phyloP scores from a whole-genome alignment of 371 early-diverging fungal genomes.

The Capillidium rhysosporum region DNA sequence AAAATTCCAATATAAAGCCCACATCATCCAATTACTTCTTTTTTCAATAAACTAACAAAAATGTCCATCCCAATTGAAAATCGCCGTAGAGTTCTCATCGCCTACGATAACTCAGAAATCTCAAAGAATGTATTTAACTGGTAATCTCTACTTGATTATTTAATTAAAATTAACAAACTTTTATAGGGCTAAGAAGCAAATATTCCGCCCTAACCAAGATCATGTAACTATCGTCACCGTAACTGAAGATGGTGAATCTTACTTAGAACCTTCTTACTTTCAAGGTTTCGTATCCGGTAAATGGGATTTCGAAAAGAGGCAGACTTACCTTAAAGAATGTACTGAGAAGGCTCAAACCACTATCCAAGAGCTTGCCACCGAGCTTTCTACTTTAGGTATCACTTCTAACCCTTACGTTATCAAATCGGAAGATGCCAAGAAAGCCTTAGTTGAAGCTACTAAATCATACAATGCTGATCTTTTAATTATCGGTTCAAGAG shows the following conservation, averaged over 20 bases:
- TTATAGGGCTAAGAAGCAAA: constrained; percentile 6
- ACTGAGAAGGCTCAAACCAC: constrained; percentile 1
- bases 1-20: too few species aligned
- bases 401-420: constrained; percentile 4
- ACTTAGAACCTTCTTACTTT: constrained; percentile 2
- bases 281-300: constrained; percentile 5
- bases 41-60: background rate
- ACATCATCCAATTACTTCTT: too few species aligned
- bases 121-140: constrained; percentile 9
- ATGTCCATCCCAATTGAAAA: constrained; percentile 2
- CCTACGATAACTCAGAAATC: constrained; percentile 9
- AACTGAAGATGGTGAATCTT: constrained; percentile 8
- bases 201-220: constrained; percentile 9
- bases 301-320: constrained; percentile 5
- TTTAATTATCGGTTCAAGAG: constrained; percentile 10
- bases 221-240: constrained; percentile 9
- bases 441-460: constrained; percentile 7
- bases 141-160: background rate
- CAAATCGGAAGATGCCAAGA: constrained; percentile 8
- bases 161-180: background rate
- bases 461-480: constrained; percentile 7
- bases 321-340: constrained; percentile 3
- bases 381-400: background rate
- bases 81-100: constrained; percentile 8
- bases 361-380: background rate